A percentile compares a stretch with the other conserved stretches of the same genome.
phyloP scores from a whole-genome alignment of 1,284 basidiomycete genomes.

The Entoloma clypeatum region DNA sequence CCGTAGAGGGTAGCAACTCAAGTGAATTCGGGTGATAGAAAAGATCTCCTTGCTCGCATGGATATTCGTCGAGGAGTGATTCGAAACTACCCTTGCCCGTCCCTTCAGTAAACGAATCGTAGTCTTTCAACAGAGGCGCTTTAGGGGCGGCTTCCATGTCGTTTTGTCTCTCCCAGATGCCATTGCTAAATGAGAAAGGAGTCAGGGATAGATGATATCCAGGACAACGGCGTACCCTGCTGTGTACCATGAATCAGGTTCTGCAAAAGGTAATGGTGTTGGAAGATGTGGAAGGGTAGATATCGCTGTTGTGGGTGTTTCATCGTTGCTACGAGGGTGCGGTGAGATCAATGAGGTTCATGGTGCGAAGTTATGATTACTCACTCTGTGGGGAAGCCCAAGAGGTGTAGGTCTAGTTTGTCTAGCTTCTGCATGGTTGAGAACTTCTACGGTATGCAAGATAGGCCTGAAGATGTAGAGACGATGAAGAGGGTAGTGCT shows the following conservation, averaged over 20 bases:
- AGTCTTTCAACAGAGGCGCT: slow-evolving; percentile 46
- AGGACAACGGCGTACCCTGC: slow-evolving; percentile 18
- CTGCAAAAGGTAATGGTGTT: slow-evolving; percentile 11
- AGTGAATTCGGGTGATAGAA: slow-evolving; percentile 22
- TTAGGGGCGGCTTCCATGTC: slow-evolving; percentile 28
- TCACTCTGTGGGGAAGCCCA: slow-evolving; percentile 7
- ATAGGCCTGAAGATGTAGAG: not conserved
- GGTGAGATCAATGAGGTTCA: not conserved
- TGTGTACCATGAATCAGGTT: slow-evolving; percentile 13
- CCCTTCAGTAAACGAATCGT: slow-evolving; percentile 53
- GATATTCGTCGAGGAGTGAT: slow-evolving; percentile 34
- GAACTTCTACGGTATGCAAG: slow-evolving; percentile 2
- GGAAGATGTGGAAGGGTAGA: slow-evolving; percentile 8
- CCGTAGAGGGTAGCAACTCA: slow-evolving; percentile 23
- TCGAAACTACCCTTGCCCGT: slow-evolving; percentile 48
- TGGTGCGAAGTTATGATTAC: slow-evolving; percentile 4
- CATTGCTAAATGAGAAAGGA: slow-evolving; percentile 1
- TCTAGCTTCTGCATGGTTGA: slow-evolving; percentile 8
- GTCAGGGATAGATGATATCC: not conserved
- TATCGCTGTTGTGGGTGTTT: slow-evolving; percentile 6
- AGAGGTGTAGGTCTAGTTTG: slow-evolving; percentile 5
- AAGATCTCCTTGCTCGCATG: slow-evolving; percentile 24
- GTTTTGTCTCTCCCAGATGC: slow-evolving; percentile 11
- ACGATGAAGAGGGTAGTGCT: not conserved
- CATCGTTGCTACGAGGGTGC: slow-evolving; percentile 1